Base-by-base conservation (phyloP, 2,329 filamentous ascomycete genomes). In the Helicocarpus griseus region DNA sequence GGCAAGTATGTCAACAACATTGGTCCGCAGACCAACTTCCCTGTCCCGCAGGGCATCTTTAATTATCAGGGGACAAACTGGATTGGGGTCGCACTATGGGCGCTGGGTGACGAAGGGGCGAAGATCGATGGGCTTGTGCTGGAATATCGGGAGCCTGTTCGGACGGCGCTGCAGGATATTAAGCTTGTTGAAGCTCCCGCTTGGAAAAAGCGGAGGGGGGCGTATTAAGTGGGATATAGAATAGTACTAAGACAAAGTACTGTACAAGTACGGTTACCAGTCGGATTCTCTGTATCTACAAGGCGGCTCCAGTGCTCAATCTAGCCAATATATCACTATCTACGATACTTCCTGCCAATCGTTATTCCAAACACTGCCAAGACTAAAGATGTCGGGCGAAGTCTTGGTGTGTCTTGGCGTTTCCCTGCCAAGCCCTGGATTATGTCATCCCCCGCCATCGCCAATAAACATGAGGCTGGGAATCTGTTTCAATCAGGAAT, bases 21-120 rank as follows among this genome's bases (percentile, higher is more conserved):
- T n/a, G 87, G 87, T 0, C 87, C 87, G 1, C 86, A 91, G 69
- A 80, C 76, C 0, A 73, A 66, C 1, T 90, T 83, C 62, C 85
- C 85, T 1, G 85, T 90, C 0, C 86, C 86, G 0, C 79, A 88
- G 68, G 85, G 85, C 21, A 78, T 90, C 21, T 69, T 88, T 48
- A 77, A 90, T 61, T 86, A 89, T 64, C 72, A 74, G 4, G 86
- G 86, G 0, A 76, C 73, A 29, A 91, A 91, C 58, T 86, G 79
- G 65, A 60, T 90, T 5, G 84, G 78, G 0, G 59, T 91, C 4
- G 80, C 77, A 22, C 62, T 91, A 14, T 90, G 86, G 86, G 79
- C 81, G 0, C 70, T 84, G 50, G 78, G 83, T 38, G 65, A 67
- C 0, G 67, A 64, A 2, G 82, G 80, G 5, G 82, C 78, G 0